Evolutionary conservation across 371 early-diverging fungal species (phyloP).

Genomic region (Nosema muscidifuracis): DNA sequence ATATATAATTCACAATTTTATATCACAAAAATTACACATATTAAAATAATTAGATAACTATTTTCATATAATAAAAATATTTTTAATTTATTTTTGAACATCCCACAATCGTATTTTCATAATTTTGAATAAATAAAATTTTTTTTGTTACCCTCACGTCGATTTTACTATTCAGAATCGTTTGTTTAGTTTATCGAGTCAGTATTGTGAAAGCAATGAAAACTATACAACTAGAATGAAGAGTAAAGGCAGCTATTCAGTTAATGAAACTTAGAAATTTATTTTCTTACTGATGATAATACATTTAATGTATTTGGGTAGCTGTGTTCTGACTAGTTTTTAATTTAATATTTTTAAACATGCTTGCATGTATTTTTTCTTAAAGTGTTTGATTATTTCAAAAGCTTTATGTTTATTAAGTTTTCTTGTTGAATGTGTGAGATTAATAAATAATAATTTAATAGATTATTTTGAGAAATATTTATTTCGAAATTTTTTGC

Average conservation of each 20-base stretch:
- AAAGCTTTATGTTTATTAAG: too few relatives aligned
- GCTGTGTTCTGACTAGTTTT: constrained; percentile 49
- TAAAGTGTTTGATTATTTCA: too few relatives aligned
- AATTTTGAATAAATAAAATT: background rate
- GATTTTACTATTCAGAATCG: constrained; percentile 51
- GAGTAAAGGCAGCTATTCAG: constrained; percentile 25
- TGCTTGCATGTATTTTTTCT: too few relatives aligned
- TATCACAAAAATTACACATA: too few relatives aligned
- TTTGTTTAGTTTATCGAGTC: constrained; percentile 45
- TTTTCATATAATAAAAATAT: too few relatives aligned
- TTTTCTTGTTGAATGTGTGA: too few relatives aligned
- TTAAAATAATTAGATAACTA: too few relatives aligned
- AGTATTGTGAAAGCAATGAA: constrained; percentile 23
- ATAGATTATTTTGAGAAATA: too few relatives aligned
- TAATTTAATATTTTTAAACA: constrained; percentile 30
- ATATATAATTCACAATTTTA: too few relatives aligned
- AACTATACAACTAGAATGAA: constrained; percentile 37
- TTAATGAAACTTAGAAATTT: background rate
- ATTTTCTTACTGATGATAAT: constrained; percentile 35
- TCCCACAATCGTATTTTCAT: background rate
- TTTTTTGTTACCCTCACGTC: constrained; percentile 19
- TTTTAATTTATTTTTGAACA: too few relatives aligned
- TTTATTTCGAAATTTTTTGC: too few relatives aligned
- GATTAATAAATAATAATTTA: too few relatives aligned
- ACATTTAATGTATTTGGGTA: background rate